Base-by-base conservation (phyloP, 2,329 filamentous ascomycete species). In the Colletotrichum noveboracense region DNA sequence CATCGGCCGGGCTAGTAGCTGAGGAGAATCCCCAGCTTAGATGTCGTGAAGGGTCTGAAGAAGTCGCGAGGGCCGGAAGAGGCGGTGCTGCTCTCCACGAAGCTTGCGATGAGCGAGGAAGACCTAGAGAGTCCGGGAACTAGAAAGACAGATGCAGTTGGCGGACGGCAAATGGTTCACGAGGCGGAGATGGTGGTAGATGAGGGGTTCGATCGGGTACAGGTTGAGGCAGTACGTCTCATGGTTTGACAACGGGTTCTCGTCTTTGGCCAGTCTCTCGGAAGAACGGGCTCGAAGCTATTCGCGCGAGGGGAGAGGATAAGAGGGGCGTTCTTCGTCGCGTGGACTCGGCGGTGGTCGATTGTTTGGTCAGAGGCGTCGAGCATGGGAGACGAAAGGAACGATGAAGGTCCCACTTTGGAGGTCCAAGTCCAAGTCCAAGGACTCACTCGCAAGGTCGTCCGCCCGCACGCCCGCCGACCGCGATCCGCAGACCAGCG, bases 1-100 rank as follows among this genome's bases (percentile, higher is more conserved):
- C 91, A 93, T 93, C 76, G 79, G 81, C 76, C 70, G 75, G 76
- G 76, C 71, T 36, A 58, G 52, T 48, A 66, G 76, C 74, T 64
- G 75, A 75, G 72, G 48, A 28, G 52, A 48, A 32, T 64, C 68
- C 72, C 72, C 68, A 68, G 72, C 67, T 28, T 18, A 56, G 7
- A 58, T 62, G 7, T 32, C 13, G 24, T 26, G 21, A 38, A 18
- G 9, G n/a, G 8, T 34, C 56, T 21, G 67, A 26, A 26, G 18
- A 32, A 36, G 58, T 24, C 18, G 38, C 30, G 52, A 72, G 24
- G 6, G 34, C 16, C 38, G 61, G n/a, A 30, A 55, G 30, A 16
- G 55, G 36, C 28, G 26, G n/a, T 38, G 34, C 36, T 28, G n/a
- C 60, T 60, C 60, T 70, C 58, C 55, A 26, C 55, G 10, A 52